Percentiles rank a stretch among this genome's conserved stretches.
These are phyloP conservation scores for Phytopythium oedochilum DNA, from an alignment of 352 stramenopile species.

Conservation along the genomic window DNA sequence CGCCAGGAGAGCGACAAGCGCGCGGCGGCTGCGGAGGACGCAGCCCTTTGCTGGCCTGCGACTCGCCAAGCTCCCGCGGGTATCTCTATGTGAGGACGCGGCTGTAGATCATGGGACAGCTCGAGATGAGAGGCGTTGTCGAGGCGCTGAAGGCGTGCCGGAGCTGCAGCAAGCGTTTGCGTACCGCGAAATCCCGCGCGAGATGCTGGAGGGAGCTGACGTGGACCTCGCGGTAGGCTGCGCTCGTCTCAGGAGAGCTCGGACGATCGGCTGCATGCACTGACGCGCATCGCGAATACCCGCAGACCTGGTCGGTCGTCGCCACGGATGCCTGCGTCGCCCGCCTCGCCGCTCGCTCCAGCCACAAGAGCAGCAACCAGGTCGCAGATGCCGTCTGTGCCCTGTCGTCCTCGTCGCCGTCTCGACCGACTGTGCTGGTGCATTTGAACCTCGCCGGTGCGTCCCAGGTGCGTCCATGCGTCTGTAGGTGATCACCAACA, in stretches of 20 bases:
- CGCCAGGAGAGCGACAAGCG: not conserved
- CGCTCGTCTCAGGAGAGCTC: not conserved
- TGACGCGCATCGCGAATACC: not conserved
- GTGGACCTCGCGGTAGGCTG: conserved; percentile 52
- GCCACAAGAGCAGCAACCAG: conserved; percentile 18
- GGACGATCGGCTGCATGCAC: not conserved
- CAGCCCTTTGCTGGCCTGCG: conserved; percentile 13
- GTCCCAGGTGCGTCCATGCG: conserved; percentile 20
- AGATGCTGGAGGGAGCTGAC: conserved; percentile 49
- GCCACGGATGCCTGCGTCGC: conserved; percentile 52
- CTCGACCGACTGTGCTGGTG: conserved; percentile 15
- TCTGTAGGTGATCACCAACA: no score
- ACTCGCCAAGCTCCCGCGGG: conserved; percentile 24
- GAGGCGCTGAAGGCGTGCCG: conserved; percentile 12
- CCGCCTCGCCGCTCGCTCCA: conserved; percentile 16
- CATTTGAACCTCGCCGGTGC: conserved; percentile 37
- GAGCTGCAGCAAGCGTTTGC: conserved; percentile 42
- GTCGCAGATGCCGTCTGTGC: conserved; percentile 15
- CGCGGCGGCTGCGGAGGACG: not conserved
- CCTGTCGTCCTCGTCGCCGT: not conserved
- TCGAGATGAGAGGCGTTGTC: no score
- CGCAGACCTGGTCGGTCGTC: conserved; percentile 65
- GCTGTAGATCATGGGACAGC: no score
- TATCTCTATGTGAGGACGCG: not conserved
- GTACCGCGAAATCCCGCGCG: conserved; percentile 60